These are phyloP conservation scores for Magnolia officinalis DNA, from an alignment of 164 flowering plant species.

Conservation along the genomic window DNA sequence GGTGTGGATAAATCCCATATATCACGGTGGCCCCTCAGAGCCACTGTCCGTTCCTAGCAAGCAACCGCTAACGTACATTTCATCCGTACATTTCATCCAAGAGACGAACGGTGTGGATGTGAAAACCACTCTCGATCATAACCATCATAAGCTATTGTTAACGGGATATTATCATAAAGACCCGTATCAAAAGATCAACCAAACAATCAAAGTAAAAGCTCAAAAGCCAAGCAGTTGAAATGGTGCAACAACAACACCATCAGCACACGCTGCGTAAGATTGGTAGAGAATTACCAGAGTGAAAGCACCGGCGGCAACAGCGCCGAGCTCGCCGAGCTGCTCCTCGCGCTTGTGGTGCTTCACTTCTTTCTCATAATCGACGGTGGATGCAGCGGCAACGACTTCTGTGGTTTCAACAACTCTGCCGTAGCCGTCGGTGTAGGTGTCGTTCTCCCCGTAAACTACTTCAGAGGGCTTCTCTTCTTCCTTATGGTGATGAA, in stretches of 20 bases:
- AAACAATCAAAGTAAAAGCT: not conserved
- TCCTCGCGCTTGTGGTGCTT: slow-evolving; percentile 69
- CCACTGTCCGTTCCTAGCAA: no score
- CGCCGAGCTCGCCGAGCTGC: slow-evolving; percentile 51
- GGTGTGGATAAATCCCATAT: no score
- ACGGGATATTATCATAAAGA: no score
- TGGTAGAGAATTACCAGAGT: slow-evolving; percentile 21
- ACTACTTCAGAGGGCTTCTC: not conserved
- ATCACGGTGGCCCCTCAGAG: no score
- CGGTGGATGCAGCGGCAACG: not conserved
- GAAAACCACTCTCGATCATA: no score
- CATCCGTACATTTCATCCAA: no score
- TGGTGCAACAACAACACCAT: no score
- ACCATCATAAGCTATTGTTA: no score
- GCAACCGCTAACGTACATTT: no score
- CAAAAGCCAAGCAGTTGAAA: no score
- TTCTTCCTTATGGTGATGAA: slow-evolving; percentile 15
- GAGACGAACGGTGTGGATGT: no score
- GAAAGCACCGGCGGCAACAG: slow-evolving; percentile 58
- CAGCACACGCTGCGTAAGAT: not conserved
- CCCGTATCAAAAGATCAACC: not conserved
- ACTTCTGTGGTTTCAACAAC: not conserved
- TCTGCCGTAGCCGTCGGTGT: slow-evolving; percentile 6
- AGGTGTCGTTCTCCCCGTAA: slow-evolving; percentile 20
- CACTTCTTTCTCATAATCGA: slow-evolving; percentile 43